Evolutionary conservation across 2,329 filamentous ascomycete genomes (phyloP).

Genomic region (Piedraia hortae): DNA sequence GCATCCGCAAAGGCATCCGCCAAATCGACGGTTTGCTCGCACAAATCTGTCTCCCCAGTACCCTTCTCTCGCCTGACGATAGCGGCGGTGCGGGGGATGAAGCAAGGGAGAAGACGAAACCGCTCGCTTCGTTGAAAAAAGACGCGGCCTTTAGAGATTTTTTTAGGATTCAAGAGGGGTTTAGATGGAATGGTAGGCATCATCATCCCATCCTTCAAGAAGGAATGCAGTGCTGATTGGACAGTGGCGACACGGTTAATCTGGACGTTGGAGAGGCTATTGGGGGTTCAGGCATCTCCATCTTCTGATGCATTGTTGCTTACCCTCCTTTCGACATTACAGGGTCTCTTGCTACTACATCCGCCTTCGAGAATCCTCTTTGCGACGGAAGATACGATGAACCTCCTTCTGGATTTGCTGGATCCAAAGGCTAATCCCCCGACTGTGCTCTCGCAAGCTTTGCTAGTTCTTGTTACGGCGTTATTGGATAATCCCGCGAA

Average conservation of each 20-base stretch:
- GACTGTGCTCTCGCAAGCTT: conserved; percentile 67
- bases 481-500: conserved; percentile 68
- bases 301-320: conserved; percentile 75
- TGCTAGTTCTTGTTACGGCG: conserved; percentile 71
- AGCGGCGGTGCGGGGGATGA: conserved; percentile 4
- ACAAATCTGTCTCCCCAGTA: conserved; percentile 62
- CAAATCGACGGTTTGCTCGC: conserved; percentile 85
- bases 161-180: conserved; percentile 87
- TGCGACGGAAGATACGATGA: conserved; percentile 79
- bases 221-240: too few species aligned
- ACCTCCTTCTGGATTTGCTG: conserved; percentile 80
- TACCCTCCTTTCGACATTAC: conserved; percentile 63
- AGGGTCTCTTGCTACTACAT: conserved; percentile 68
- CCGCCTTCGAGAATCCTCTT: conserved; percentile 74
- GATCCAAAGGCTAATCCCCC: conserved; percentile 61
- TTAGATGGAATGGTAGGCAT: conserved; percentile 63
- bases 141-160: conserved; percentile 88
- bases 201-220: too few species aligned
- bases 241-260: conserved; percentile 59
- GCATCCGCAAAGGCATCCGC: conserved; percentile 76
- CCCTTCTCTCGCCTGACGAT: conserved; percentile 9
- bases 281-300: conserved; percentile 56
- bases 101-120: conserved; percentile 21
- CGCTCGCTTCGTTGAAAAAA: conserved; percentile 39
- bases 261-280: conserved; percentile 56